A percentile compares a stretch with the other conserved stretches of the same genome.
phyloP scores from a whole-genome alignment of 495 filamentous ascomycete species.

The Patellaria atrata region DNA sequence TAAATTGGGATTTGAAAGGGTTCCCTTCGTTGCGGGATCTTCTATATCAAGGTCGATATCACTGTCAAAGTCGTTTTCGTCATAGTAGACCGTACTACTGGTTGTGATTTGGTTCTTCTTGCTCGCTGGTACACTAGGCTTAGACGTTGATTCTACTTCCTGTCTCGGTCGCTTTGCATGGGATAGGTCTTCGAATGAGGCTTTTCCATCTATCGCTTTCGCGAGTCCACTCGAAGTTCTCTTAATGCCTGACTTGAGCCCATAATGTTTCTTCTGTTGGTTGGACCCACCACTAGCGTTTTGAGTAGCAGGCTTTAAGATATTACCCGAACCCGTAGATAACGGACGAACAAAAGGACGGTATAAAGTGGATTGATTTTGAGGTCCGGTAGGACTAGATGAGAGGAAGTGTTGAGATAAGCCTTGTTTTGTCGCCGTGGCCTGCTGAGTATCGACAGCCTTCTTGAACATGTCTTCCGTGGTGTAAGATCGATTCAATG shows the following conservation, averaged over 20 bases:
- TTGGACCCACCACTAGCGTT: no score
- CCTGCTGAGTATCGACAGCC: constrained; percentile 13
- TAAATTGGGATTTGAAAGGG: constrained; percentile 34
- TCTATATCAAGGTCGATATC: constrained; percentile 52
- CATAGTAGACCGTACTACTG: constrained; percentile 31
- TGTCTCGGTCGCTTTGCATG: not conserved
- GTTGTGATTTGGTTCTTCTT: constrained; percentile 1
- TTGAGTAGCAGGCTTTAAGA: constrained; percentile 12
- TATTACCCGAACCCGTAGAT: constrained; percentile 16
- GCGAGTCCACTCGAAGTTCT: constrained; percentile 26
- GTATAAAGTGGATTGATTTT: constrained; percentile 4
- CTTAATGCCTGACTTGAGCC: constrained; percentile 19
- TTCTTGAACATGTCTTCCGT: constrained; percentile 15
- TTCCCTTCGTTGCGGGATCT: constrained; percentile 23
- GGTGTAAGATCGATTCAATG: constrained; percentile 6
- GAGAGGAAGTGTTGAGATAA: constrained; percentile 12
- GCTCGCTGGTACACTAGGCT: no score
- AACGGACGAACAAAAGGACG: constrained; percentile 17
- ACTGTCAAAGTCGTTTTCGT: constrained; percentile 55
- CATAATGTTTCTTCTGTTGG: not conserved
- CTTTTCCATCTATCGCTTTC: constrained; percentile 19
- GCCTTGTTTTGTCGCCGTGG: constrained; percentile 1
- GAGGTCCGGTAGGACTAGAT: not conserved
- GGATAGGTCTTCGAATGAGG: constrained; percentile 20
- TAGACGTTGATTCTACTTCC: no score